Percentiles rank a stretch among this genome's conserved stretches.
These are phyloP conservation scores for Moesziomyces parantarcticus DNA, from an alignment of 1,284 basidiomycete genomes.

Conservation along the genomic window DNA sequence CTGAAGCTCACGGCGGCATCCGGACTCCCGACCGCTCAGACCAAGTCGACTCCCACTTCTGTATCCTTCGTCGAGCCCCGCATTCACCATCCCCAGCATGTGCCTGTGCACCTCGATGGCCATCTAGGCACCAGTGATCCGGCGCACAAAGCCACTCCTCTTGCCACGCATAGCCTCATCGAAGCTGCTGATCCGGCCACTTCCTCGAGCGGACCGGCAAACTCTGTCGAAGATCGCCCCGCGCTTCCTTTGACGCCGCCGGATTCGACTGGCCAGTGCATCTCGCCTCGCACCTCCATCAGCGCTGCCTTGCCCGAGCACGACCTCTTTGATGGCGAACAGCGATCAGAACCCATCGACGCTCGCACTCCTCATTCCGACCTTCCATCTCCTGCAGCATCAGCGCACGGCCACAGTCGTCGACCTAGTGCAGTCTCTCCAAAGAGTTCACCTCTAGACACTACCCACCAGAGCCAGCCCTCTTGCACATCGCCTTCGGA, in stretches of 20 bases:
- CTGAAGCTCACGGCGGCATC: conserved; percentile 7
- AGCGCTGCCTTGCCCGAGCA: conserved; percentile 7
- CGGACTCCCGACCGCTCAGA: not conserved
- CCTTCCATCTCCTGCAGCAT: conserved; percentile 16
- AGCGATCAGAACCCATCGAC: not conserved
- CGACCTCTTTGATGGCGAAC: not conserved
- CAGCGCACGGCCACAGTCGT: conserved; percentile 25
- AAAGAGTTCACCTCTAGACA: not conserved
- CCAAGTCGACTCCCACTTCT: not conserved
- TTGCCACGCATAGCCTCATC: not conserved
- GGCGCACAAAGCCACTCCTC: not conserved
- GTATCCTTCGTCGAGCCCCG: not conserved
- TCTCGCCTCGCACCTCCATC: conserved; percentile 15
- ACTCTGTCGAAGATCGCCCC: not conserved
- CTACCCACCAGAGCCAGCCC: not conserved
- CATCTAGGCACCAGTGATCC: not conserved
- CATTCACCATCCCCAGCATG: not conserved
- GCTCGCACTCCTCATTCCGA: not conserved
- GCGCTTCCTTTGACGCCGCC: conserved; percentile 22
- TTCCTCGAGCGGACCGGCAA: no score
- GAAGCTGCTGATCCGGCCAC: not conserved
- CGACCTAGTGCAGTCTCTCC: conserved; percentile 10
- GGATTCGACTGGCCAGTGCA: conserved; percentile 20
- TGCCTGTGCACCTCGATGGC: not conserved
- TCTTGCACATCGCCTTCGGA: conserved; percentile 4